Percentiles rank a stretch among this genome's conserved stretches.
These are phyloP conservation scores for Dothideomycetes sp. DNA, from an alignment of 2,329 filamentous ascomycete genomes.

Conservation along the genomic window DNA sequence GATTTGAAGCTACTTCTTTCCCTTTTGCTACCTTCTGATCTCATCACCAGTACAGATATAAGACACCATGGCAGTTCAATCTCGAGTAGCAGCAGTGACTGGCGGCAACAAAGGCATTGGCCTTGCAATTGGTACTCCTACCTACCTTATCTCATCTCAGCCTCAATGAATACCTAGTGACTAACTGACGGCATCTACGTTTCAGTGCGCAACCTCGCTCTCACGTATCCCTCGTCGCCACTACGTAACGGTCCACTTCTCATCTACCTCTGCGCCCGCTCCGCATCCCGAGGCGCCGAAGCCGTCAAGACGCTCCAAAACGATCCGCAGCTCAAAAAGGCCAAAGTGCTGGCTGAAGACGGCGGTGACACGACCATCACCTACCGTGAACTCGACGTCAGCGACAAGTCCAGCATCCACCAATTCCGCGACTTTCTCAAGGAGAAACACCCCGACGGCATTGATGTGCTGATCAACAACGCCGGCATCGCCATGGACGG, in stretches of 20 bases:
- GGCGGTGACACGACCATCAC: slow-evolving; percentile 39
- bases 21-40: too few species aligned
- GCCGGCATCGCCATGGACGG: slow-evolving; percentile 41
- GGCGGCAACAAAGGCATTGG: slow-evolving; percentile 48
- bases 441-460: slow-evolving; percentile 37
- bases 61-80: slow-evolving; percentile 20
- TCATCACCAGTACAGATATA: too few species aligned
- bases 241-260: slow-evolving; percentile 40
- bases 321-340: slow-evolving; percentile 37
- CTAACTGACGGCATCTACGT: too few species aligned
- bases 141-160: background rate
- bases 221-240: slow-evolving; percentile 43
- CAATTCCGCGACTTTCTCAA: slow-evolving; percentile 35
- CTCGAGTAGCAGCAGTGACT: slow-evolving; percentile 44
- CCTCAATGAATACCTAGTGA: too few species aligned
- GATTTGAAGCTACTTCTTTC: too few species aligned
- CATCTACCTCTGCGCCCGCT: slow-evolving; percentile 47
- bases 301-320: slow-evolving; percentile 36
- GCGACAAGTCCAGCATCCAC: slow-evolving; percentile 35
- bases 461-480: slow-evolving; percentile 48
- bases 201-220: slow-evolving; percentile 43
- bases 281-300: slow-evolving; percentile 37
- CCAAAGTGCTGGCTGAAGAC: slow-evolving; percentile 36
- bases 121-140: slow-evolving; percentile 35
- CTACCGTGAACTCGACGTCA: slow-evolving; percentile 42